phyloP scores from a whole-genome alignment of 345 rosid species.

The Sisymbrium irio region DNA sequence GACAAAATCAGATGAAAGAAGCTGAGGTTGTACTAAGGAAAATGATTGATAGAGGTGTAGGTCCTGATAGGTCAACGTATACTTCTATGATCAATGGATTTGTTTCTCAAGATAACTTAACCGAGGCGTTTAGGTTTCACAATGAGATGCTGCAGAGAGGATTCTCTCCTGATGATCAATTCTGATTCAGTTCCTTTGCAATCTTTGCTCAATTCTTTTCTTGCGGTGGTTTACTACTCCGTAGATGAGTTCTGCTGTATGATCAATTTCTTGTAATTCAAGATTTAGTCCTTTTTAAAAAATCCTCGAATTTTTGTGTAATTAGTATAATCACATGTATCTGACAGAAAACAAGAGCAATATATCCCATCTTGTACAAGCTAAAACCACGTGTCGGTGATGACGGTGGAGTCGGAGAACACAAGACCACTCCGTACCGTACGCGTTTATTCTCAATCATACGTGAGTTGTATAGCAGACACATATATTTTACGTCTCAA shows the following conservation, averaged over 20 bases:
- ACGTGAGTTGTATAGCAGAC: slow-evolving; percentile 15
- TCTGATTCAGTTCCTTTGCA: slow-evolving; percentile 27
- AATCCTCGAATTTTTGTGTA: too few species aligned
- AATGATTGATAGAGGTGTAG: slow-evolving; percentile 62
- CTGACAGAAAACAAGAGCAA: too few species aligned
- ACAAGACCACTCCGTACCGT: background rate
- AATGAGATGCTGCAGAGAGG: slow-evolving; percentile 84
- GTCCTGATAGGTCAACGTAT: slow-evolving; percentile 67
- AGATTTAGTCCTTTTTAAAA: too few species aligned
- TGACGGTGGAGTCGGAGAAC: slow-evolving; percentile 16
- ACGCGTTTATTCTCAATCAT: slow-evolving; percentile 22
- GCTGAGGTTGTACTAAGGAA: slow-evolving; percentile 56
- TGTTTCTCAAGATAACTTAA: slow-evolving; percentile 66
- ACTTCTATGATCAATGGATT: slow-evolving; percentile 75
- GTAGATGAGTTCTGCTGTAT: too few species aligned
- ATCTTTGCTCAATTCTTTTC: background rate
- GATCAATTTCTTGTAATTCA: too few species aligned
- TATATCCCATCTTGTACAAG: background rate
- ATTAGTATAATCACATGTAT: background rate
- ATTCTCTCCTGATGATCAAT: slow-evolving; percentile 72
- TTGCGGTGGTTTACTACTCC: background rate
- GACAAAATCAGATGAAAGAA: slow-evolving; percentile 71
- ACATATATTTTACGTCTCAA: background rate
- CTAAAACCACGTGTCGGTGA: slow-evolving; percentile 15
- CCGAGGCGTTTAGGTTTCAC: slow-evolving; percentile 77